Percentiles rank a stretch among this genome's conserved stretches.
Conservation (phyloP, 176 grass and related monocot species). For the Aegilops bicornis region DNA sequence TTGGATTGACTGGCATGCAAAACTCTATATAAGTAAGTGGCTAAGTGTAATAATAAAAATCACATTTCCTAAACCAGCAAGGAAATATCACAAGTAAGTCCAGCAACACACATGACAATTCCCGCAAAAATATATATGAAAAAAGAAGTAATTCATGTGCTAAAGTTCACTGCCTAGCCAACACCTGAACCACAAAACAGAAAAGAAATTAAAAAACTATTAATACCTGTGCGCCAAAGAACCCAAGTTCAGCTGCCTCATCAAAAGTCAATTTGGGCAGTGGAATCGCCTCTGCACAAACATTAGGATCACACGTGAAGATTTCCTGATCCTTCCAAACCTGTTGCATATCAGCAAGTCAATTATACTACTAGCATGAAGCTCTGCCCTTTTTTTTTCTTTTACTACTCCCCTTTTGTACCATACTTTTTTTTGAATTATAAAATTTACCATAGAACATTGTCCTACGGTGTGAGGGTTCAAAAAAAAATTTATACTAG, state of each 20-base stretch:
- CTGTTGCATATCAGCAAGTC: slow-evolving; percentile 34
- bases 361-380: no score
- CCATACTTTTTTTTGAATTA: no score
- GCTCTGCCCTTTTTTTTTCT: no score
- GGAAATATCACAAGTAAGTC: background rate
- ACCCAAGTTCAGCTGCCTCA: slow-evolving; percentile 88
- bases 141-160: no score
- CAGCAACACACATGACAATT: background rate
- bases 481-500: no score
- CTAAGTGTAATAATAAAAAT: background rate
- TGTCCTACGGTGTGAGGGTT: no score
- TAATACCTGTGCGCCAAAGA: slow-evolving; percentile 67
- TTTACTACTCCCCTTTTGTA: no score
- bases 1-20: slow-evolving; percentile 81
- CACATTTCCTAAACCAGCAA: background rate
- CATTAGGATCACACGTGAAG: slow-evolving; percentile 84
- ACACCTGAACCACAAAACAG: background rate
- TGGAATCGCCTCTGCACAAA: slow-evolving; percentile 59
- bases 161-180: no score
- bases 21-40: background rate
- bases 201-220: background rate
- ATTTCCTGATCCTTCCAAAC: slow-evolving; percentile 96
- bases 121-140: no score
- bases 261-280: slow-evolving; percentile 93
- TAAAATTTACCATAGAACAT: no score